A percentile compares a stretch with the other conserved stretches of the same genome.
Evolutionary conservation across 164 flowering plant species (phyloP).

Genomic region (Houttuynia cordata): DNA sequence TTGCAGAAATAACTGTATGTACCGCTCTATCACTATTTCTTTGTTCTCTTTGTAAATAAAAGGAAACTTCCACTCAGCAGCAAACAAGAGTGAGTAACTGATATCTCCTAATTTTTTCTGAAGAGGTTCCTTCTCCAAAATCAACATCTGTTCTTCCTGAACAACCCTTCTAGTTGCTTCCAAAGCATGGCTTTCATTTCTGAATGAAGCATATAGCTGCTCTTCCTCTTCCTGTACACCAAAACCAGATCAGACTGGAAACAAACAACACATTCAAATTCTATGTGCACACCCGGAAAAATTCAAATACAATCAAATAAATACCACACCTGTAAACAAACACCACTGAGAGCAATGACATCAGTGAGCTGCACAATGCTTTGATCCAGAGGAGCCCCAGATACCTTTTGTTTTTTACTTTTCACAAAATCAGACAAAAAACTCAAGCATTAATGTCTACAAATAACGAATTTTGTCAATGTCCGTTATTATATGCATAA

Average conservation of each 20-base stretch:
- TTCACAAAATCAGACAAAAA: background rate
- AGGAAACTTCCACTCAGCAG: background rate
- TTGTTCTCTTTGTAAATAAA: background rate
- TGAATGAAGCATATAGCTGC: slow-evolving; percentile 70
- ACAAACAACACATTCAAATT: background rate
- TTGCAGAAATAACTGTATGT: background rate
- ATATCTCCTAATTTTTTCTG: slow-evolving; percentile 66
- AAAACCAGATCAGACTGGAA: background rate
- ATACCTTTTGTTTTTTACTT: slow-evolving; percentile 90
- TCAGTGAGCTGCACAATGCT: slow-evolving; percentile 97
- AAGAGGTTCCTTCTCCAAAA: slow-evolving; percentile 70
- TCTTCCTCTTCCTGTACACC: slow-evolving; percentile 84
- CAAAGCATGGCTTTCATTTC: slow-evolving; percentile 70
- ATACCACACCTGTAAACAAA: slow-evolving; percentile 63
- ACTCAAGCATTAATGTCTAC: background rate
- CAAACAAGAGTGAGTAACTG: slow-evolving; percentile 25
- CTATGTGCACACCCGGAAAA: background rate
- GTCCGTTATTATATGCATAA: background rate
- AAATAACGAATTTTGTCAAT: no score
- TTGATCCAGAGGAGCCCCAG: slow-evolving; percentile 68
- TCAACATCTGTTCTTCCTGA: slow-evolving; percentile 80
- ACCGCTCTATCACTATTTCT: background rate
- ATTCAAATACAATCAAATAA: background rate
- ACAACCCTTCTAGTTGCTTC: slow-evolving; percentile 79
- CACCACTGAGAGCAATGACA: slow-evolving; percentile 96